Base-by-base conservation (phyloP, 768 basidiomycete species). In the Suillus clintonianus region DNA sequence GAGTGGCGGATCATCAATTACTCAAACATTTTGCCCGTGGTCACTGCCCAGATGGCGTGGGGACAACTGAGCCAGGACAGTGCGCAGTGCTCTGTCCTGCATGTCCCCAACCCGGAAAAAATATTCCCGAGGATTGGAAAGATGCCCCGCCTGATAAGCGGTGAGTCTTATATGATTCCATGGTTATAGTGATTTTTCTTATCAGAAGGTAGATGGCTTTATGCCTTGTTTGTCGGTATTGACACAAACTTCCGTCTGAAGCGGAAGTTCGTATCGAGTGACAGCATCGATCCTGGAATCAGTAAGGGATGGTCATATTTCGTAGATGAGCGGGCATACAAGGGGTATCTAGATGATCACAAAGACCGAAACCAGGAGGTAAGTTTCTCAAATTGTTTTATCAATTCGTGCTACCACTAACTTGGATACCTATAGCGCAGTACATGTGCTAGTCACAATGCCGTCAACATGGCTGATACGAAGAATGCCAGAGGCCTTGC, bases 361-460 rank as follows among this genome's bases (percentile, higher is more conserved):
- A 37, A 62, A 15, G 43, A 47, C 27, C 43, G 54, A 19, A 45
- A 30, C 17, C 53, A 63, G 39, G 62, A 41, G 3, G 57, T 59
- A 59, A 10, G 6, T 43, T 0, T 19, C 14, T 19, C 30, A n/a
- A n/a, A n/a, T n/a, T n/a, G n/a, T 24, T 59, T 58, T 17, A 5
- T 36, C n/a, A 59, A 56, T 56, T 34, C 3, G 22, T 56, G 19
- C 32, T 27, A n/a, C 51, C 6, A 32, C 11, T 19, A 32, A 34
- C 54, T 34, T 4, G 2, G 6, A 6, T 3, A 39, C 54, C 5
- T 3, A 14, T 34, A 48, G 47, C 6, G 47, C 10, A 47, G 45
- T 6, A 70, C n/a, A 70, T 63, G 17, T 78, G 78, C 45, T 24
- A 63, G 69, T 8, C 74, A 76, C 47, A 70, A 74, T n/a, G 72